Evolutionary conservation across 2,329 filamentous ascomycete species (phyloP).

Genomic region (Ophiosphaerella herpotricha): DNA sequence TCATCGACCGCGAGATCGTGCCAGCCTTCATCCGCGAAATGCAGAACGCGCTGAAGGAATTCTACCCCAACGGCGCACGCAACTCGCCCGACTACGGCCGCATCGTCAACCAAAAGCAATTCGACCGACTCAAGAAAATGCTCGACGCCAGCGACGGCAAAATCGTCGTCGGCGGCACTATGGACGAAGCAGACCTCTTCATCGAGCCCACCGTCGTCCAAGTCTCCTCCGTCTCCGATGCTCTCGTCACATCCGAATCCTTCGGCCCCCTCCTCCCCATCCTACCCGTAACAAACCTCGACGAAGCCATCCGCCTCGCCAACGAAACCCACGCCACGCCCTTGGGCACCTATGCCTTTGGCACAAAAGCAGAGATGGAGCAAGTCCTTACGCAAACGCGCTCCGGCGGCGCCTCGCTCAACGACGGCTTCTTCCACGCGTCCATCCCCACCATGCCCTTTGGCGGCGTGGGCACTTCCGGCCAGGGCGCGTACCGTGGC

Average conservation of each 20-base stretch:
- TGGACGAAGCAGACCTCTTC: conserved; percentile 78
- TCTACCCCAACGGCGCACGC: conserved; percentile 82
- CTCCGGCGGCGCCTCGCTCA: conserved; percentile 57
- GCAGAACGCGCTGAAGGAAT: conserved; percentile 71
- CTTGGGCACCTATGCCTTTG: conserved; percentile 83
- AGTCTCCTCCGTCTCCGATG: conserved; percentile 74
- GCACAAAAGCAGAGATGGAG: conserved; percentile 75
- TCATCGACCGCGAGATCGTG: conserved; percentile 77
- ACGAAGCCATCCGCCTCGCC: conserved; percentile 81
- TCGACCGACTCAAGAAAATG: conserved; percentile 85
- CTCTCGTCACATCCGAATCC: conserved; percentile 79
- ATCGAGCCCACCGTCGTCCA: conserved; percentile 94
- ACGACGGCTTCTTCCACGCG: conserved; percentile 70
- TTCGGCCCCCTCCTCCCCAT: conserved; percentile 94
- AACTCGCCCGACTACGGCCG: conserved; percentile 77
- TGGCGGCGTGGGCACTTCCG: conserved; percentile 81
- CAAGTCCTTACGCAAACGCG: conserved; percentile 59
- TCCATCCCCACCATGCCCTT: conserved; percentile 74
- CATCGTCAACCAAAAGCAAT: conserved; percentile 81
- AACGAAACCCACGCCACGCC: conserved; percentile 84
- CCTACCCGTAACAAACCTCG: conserved; percentile 75
- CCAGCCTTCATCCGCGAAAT: conserved; percentile 75
- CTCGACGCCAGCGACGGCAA: conserved; percentile 82
- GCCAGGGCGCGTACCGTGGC: conserved; percentile 77
- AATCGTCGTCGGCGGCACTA: conserved; percentile 83